A percentile compares a stretch with the other conserved stretches of the same genome.
Conservation (phyloP, 345 rosid genomes). For the Bruguiera parviflora region DNA sequence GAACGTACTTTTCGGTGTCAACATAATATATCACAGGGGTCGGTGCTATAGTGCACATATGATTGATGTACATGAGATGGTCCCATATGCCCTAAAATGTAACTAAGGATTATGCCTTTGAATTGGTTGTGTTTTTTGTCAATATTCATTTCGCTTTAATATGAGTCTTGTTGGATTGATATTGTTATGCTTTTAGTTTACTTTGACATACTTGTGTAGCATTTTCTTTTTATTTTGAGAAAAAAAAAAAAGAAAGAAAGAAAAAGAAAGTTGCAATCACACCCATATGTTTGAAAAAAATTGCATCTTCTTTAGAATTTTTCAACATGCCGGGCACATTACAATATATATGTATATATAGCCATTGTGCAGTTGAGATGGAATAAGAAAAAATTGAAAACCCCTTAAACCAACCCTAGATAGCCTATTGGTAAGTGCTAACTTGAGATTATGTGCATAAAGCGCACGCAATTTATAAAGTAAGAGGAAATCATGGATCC, state of each 20-base stretch:
- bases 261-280: constrained; percentile 6
- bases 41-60: neutral
- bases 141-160: neutral
- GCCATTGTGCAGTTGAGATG: constrained; percentile 21
- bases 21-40: neutral
- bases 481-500: too few relatives aligned
- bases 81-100: neutral
- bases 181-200: neutral
- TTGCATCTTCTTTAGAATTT: constrained; percentile 1
- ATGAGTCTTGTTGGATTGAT: neutral
- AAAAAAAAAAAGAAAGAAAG: neutral
- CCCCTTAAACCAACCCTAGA: neutral
- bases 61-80: neutral
- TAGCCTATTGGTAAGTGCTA: too few relatives aligned
- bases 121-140: constrained; percentile 10
- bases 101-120: neutral
- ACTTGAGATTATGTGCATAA: too few relatives aligned
- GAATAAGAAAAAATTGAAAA: constrained; percentile 13
- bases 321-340: constrained; percentile 16
- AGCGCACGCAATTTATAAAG: too few relatives aligned
- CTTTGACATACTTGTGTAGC: neutral
- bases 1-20: neutral
- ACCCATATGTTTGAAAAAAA: constrained; percentile 16
- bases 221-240: neutral
- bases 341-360: neutral